A percentile compares a stretch with the other conserved stretches of the same genome.
Conservation (phyloP, 106 monocot species). For the Gastrodia elata region DNA sequence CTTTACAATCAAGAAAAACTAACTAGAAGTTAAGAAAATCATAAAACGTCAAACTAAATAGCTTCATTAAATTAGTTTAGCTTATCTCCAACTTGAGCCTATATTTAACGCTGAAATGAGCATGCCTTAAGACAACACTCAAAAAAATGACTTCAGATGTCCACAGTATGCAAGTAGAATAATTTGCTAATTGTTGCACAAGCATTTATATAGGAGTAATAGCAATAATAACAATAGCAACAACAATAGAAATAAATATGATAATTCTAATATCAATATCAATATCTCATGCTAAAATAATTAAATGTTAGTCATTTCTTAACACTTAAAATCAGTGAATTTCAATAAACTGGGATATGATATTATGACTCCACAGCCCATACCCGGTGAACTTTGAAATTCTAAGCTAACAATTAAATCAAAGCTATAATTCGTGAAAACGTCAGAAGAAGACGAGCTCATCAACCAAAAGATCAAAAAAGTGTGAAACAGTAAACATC, state of each 20-base stretch:
- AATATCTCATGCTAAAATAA: too few species aligned
- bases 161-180: background rate
- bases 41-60: too few species aligned
- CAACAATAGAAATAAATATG: too few species aligned
- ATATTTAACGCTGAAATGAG: too few species aligned
- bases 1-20: too few species aligned
- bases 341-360: background rate
- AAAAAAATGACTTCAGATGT: background rate
- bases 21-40: too few species aligned
- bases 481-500: background rate
- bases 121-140: background rate
- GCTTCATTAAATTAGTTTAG: too few species aligned
- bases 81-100: too few species aligned
- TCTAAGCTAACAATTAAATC: background rate
- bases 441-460: background rate
- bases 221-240: background rate
- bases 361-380: too few species aligned
- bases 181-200: background rate
- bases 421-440: background rate
- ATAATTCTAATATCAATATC: too few species aligned
- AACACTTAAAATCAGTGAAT: background rate
- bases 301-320: background rate
- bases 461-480: background rate
- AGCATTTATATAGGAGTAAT: background rate
- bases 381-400: background rate